Base-by-base conservation (phyloP, 495 filamentous ascomycete genomes). In the Corynascus novoguineensis region DNA sequence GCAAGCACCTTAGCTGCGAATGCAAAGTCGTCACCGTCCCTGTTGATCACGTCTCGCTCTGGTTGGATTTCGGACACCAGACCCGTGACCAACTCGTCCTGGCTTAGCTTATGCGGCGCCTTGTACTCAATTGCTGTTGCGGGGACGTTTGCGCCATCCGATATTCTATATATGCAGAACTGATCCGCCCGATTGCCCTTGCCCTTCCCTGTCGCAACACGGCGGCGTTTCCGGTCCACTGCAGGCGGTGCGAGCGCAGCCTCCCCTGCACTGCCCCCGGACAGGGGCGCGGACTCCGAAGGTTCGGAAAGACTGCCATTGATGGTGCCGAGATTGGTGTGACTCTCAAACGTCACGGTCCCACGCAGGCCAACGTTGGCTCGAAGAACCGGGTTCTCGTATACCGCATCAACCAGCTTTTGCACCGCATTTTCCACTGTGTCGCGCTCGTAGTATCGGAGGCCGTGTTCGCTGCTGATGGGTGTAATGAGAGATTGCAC, bases 91-190 rank as follows among this genome's bases (percentile, higher is more conserved):
- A 73, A 37, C 57, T 69, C 59, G 42, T 68, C 62, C 45, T 40
- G 48, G 17, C 53, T 64, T 22, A 79, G 50, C 60, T 75, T 75
- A 49, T 78, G 70, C n/a, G 74, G 74, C 22, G 73, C 62, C 61
- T 76, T 76, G 59, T 75, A 74, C 58, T 77, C 67, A 60, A 78
- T 65, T 10, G 69, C 64, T 52, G 69, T 58, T 9, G 59, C 61
- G 29, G 69, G 64, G 32, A 63, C 34, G 40, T 65, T 69, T 55
- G 14, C 34, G 25, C 68, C 68, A 24, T 64, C 49, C 21, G 63
- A 61, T 34, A 53, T 65, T 37, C 62, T 61, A 50, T 76, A 73
- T 50, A 79, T 66, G 60, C 72, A 77, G 61, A 75, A 77, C 46
- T 75, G 69, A 57, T 78, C 72, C 40, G 70, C 68, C 55, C 56